phyloP scores from a whole-genome alignment of 495 filamentous ascomycete species.

The Copromyces sp. region DNA sequence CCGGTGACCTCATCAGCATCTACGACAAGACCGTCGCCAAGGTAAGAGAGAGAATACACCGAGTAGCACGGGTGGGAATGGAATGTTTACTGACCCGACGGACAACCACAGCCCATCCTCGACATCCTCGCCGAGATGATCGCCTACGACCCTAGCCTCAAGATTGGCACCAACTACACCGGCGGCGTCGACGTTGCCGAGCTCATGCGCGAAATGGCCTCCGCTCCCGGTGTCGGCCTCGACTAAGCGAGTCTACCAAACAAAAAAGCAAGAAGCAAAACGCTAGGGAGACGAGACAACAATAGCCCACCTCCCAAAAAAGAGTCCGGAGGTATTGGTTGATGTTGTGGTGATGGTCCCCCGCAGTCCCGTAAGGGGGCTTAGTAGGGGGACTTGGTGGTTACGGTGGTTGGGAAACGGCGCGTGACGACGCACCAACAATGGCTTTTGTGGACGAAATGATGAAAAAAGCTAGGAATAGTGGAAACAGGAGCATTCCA shows the following conservation, averaged over 20 bases:
- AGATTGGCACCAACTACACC: constrained; percentile 45
- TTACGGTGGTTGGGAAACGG: neutral
- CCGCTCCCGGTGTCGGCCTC: constrained; percentile 32
- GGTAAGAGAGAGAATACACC: constrained; percentile 31
- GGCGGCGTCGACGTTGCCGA: constrained; percentile 23
- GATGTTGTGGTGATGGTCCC: neutral
- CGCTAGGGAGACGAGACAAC: neutral
- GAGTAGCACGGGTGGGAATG: neutral
- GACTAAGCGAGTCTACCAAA: constrained; percentile 22
- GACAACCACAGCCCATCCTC: constrained; percentile 56
- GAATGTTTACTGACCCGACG: neutral
- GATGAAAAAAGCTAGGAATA: neutral
- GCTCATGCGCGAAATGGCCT: constrained; percentile 25
- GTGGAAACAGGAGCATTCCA: neutral
- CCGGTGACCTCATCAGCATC: constrained; percentile 83
- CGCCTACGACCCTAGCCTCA: constrained; percentile 68
- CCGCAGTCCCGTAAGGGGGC: neutral
- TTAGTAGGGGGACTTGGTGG: neutral
- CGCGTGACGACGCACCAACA: neutral
- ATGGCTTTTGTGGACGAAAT: neutral
- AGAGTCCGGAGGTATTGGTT: neutral
- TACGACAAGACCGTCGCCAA: constrained; percentile 98
- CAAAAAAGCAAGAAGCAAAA: neutral
- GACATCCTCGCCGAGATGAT: constrained; percentile 98
- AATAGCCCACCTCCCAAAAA: neutral